These are phyloP conservation scores for Leishmania turanica DNA, from an alignment of 208 protist species.

Conservation along the genomic window DNA sequence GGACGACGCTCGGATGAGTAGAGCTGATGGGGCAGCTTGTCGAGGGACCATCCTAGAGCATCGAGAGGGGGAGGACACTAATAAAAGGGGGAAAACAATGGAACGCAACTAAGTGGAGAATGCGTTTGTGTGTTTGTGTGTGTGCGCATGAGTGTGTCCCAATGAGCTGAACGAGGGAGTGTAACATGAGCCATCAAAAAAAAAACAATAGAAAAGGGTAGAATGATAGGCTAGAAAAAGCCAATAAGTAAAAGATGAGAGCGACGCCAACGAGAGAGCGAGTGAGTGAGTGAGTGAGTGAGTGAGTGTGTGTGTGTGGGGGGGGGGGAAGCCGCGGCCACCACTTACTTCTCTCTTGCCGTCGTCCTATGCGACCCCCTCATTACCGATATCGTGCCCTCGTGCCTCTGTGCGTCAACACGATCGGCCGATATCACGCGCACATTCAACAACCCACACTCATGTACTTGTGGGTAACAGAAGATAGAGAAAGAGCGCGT, in stretches of 20 bases:
- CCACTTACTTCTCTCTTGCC: background rate
- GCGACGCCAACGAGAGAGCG: background rate
- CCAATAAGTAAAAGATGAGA: too few species aligned
- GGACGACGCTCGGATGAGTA: background rate
- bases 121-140: background rate
- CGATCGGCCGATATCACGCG: too few species aligned
- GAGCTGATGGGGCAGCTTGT: background rate
- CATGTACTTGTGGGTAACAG: too few species aligned
- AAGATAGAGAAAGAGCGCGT: background rate
- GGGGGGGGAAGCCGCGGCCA: background rate
- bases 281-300: background rate
- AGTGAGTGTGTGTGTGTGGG: background rate
- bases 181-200: background rate
- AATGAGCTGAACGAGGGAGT: background rate
- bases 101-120: background rate
- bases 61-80: background rate
- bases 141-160: background rate
- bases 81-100: conserved; percentile 4
- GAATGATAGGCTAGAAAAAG: background rate
- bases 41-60: background rate
- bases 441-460: too few species aligned
- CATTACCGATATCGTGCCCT: background rate
- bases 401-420: too few species aligned
- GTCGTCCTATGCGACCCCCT: background rate
- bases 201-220: background rate